A percentile compares a stretch with the other conserved stretches of the same genome.
These are phyloP conservation scores for Gyromitra esculenta DNA, from an alignment of 2,329 filamentous ascomycete genomes.

Conservation along the genomic window DNA sequence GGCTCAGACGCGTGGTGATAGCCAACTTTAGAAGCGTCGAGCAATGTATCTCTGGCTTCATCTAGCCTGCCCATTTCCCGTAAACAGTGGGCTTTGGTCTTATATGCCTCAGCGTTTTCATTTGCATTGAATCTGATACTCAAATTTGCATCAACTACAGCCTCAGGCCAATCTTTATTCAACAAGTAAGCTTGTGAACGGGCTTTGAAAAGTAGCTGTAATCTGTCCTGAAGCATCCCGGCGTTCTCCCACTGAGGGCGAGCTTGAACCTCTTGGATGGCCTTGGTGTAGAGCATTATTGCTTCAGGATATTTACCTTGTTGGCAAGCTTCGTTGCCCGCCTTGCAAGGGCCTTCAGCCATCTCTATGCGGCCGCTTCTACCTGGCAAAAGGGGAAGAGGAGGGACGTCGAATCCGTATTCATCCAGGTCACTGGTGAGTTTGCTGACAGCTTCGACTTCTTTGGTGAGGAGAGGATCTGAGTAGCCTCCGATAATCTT, in stretches of 20 bases:
- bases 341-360: conserved; percentile 88
- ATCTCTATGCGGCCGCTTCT: conserved; percentile 90
- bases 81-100: conserved; percentile 82
- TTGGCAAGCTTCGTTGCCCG: conserved; percentile 82
- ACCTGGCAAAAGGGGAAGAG: conserved; percentile 85
- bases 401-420: conserved; percentile 70
- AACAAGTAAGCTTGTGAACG: conserved; percentile 90
- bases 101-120: conserved; percentile 94
- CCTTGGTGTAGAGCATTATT: conserved; percentile 80
- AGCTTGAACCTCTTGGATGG: conserved; percentile 83
- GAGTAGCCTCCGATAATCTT: neutral
- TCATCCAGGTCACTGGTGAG: conserved; percentile 77
- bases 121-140: conserved; percentile 86
- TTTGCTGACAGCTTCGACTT: conserved; percentile 77
- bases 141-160: conserved; percentile 81
- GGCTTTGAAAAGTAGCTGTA: conserved; percentile 81
- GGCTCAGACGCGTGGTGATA: conserved; percentile 64
- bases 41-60: conserved; percentile 83
- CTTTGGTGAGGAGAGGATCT: conserved; percentile 66
- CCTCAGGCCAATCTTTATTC: conserved; percentile 82
- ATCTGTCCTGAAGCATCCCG: conserved; percentile 84
- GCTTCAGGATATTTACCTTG: conserved; percentile 79
- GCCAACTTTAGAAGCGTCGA: conserved; percentile 81
- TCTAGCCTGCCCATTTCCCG: conserved; percentile 87
- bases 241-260: conserved; percentile 88